Conservation (phyloP, 768 basidiomycete genomes). For the Russula brevipes region DNA sequence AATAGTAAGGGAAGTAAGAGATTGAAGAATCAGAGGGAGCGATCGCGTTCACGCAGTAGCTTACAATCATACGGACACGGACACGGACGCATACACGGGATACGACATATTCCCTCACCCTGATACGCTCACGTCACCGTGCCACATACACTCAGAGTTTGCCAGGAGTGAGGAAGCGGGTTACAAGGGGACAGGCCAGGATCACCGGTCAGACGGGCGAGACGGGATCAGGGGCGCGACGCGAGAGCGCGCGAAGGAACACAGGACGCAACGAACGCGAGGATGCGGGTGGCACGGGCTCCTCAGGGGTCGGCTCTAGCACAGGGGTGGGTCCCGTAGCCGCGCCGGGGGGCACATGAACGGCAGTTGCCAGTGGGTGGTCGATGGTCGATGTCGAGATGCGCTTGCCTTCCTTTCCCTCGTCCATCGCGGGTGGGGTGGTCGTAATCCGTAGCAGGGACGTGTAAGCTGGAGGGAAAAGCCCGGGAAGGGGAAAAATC, state of each 20-base stretch:
- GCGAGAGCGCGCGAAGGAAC: conserved; percentile 17
- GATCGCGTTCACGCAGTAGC: neutral
- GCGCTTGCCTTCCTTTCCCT: conserved; percentile 23
- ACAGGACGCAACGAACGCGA: conserved; percentile 12
- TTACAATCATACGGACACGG: neutral
- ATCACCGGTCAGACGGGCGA: conserved; percentile 6
- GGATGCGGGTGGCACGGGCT: neutral
- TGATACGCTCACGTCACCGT: neutral
- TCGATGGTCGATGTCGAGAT: conserved; percentile 25
- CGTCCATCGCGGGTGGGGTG: conserved; percentile 25
- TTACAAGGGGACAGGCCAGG: neutral
- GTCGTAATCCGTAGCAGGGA: conserved; percentile 42
- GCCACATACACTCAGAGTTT: neutral
- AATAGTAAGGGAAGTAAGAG: neutral
- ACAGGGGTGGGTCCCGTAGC: neutral
- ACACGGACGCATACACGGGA: neutral
- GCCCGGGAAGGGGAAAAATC: neutral
- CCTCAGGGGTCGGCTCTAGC: conserved; percentile 5
- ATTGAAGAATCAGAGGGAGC: neutral
- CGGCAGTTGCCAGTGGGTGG: neutral
- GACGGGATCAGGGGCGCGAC: conserved; percentile 8
- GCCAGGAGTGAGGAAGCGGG: neutral
- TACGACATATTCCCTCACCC: no score
- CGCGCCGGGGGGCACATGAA: neutral
- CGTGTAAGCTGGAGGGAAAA: conserved; percentile 37